phyloP scores from a whole-genome alignment of 1,284 basidiomycete species.

The Heliocybe sulcata region DNA sequence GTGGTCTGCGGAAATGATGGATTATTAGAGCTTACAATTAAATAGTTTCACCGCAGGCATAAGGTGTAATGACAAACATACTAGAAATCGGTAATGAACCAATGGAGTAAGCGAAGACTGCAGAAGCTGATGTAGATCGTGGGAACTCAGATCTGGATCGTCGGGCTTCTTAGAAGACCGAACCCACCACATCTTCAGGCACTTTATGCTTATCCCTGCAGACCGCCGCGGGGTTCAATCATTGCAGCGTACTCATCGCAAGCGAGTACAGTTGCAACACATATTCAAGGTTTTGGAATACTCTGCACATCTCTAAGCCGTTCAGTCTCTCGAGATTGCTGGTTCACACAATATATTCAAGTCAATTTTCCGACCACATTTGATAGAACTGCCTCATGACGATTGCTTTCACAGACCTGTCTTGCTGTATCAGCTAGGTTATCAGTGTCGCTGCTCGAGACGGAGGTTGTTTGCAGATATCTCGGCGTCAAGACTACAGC shows the following conservation, averaged over 20 bases:
- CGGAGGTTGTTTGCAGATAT: too few relatives aligned
- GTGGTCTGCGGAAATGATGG: too few relatives aligned
- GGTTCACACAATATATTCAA: background rate
- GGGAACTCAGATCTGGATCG: background rate
- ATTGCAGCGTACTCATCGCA: background rate
- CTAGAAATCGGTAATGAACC: background rate
- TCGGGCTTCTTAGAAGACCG: background rate
- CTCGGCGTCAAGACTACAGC: too few relatives aligned
- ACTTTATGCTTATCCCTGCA: background rate
- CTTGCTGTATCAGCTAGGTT: too few relatives aligned
- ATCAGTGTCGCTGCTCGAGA: too few relatives aligned
- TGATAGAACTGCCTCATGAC: background rate
- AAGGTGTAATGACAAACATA: background rate
- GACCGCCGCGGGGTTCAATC: background rate
- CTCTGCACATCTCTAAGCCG: background rate
- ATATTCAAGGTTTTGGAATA: too few relatives aligned
- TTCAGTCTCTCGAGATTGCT: background rate
- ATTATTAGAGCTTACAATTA: too few relatives aligned
- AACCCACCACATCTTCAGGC: background rate
- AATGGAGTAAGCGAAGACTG: background rate
- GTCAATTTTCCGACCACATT: too few relatives aligned
- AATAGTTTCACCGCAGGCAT: background rate
- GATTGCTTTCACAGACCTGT: background rate
- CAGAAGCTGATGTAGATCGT: background rate
- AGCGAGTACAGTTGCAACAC: too few relatives aligned